A percentile compares a stretch with the other conserved stretches of the same genome.
Evolutionary conservation across 805 yeast species (phyloP).

Genomic region (Kodamaea neixiangensis): DNA sequence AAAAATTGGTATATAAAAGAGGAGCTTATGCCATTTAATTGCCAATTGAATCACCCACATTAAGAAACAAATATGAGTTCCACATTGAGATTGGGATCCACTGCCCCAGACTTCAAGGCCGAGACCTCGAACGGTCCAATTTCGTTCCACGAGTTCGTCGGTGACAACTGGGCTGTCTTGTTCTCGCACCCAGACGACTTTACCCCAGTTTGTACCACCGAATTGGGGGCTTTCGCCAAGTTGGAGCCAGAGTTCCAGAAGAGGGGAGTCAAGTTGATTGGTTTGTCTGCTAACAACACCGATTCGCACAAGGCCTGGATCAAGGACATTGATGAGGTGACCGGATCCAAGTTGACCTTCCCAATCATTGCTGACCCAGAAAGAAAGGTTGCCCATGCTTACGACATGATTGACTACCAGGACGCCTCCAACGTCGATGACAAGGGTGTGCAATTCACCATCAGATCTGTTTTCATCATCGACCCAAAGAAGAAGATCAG

Average conservation of each 20-base stretch:
- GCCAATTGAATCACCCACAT: not conserved
- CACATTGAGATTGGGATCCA: constrained; percentile 67
- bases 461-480: constrained; percentile 88
- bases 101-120: constrained; percentile 87
- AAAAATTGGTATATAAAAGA: constrained; percentile 9
- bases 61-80: constrained; percentile 10
- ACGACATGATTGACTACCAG: constrained; percentile 86
- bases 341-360: constrained; percentile 75
- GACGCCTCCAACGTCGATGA: constrained; percentile 72
- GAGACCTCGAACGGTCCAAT: constrained; percentile 80
- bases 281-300: constrained; percentile 82
- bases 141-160: constrained; percentile 84
- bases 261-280: constrained; percentile 86
- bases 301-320: constrained; percentile 84
- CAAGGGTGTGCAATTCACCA: constrained; percentile 76
- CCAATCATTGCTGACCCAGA: constrained; percentile 90
- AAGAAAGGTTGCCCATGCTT: constrained; percentile 80
- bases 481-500: constrained; percentile 90
- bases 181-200: constrained; percentile 96
- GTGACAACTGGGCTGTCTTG: constrained; percentile 82
- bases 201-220: constrained; percentile 97
- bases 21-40: not conserved
- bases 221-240: constrained; percentile 89
- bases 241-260: constrained; percentile 85
- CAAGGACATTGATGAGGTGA: constrained; percentile 85